phyloP scores from a whole-genome alignment of 768 basidiomycete genomes.

The Lactarius sp. region DNA sequence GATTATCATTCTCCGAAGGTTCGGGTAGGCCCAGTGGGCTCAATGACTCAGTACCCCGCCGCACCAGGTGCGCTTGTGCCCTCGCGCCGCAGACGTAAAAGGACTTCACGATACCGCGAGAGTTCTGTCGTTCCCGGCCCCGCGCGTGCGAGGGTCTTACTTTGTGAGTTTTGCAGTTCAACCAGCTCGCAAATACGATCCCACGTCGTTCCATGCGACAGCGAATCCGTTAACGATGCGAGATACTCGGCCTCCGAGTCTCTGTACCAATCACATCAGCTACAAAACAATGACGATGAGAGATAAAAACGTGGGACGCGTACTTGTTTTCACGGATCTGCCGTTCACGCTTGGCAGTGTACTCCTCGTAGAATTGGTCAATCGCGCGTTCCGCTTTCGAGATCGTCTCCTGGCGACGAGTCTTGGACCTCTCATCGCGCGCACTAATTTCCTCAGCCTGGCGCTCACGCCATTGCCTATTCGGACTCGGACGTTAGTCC shows the following conservation, averaged over 20 bases:
- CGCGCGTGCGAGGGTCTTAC: conserved; percentile 87
- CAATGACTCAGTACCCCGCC: conserved; percentile 63
- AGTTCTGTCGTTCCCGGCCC: conserved; percentile 88
- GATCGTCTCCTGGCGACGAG: conserved; percentile 76
- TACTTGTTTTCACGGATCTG: conserved; percentile 96
- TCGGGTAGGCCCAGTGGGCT: not conserved
- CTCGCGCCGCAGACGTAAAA: conserved; percentile 84
- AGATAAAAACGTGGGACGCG: conserved; percentile 36
- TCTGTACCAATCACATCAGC: conserved; percentile 40
- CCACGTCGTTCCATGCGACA: conserved; percentile 93
- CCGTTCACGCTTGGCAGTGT: conserved; percentile 83
- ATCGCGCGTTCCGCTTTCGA: conserved; percentile 80
- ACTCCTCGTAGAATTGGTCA: conserved; percentile 87
- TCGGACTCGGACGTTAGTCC: not conserved
- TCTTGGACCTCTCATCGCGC: conserved; percentile 77
- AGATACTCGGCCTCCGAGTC: conserved; percentile 83
- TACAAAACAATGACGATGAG: not conserved
- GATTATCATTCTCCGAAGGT: conserved; percentile 3
- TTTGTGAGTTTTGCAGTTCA: conserved; percentile 93
- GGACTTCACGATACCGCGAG: conserved; percentile 85
- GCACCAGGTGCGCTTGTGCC: conserved; percentile 91
- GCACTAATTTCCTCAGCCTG: conserved; percentile 78
- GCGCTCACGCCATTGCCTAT: conserved; percentile 81
- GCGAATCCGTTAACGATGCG: conserved; percentile 60
- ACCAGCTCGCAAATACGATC: conserved; percentile 82